These are phyloP conservation scores for Pleurotus giganteus DNA, from an alignment of 768 basidiomycete species.

Conservation along the genomic window DNA sequence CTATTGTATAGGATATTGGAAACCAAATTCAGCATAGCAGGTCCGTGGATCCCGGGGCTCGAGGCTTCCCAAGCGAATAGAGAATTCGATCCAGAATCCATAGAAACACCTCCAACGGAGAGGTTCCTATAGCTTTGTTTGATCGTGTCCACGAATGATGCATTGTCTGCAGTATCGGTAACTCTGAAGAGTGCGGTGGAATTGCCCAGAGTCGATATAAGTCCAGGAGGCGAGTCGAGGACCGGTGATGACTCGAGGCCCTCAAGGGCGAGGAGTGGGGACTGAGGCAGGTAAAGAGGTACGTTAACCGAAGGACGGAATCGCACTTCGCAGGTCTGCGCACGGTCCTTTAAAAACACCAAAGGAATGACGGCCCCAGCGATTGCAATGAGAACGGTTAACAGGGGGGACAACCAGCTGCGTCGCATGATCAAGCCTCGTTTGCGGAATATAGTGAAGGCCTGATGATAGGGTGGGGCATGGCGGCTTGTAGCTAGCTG, in stretches of 20 bases:
- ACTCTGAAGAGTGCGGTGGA: slow-evolving; percentile 33
- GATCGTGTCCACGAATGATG: slow-evolving; percentile 57
- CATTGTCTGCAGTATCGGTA: slow-evolving; percentile 48
- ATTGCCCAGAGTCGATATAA: slow-evolving; percentile 45
- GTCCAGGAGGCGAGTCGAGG: slow-evolving; percentile 53
- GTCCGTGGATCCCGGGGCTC: slow-evolving; percentile 56
- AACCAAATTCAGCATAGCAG: slow-evolving; percentile 63
- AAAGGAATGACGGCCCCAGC: slow-evolving; percentile 68
- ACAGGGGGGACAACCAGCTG: slow-evolving; percentile 64
- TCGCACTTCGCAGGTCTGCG: slow-evolving; percentile 46
- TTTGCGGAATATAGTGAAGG: slow-evolving; percentile 73
- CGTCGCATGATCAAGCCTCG: slow-evolving; percentile 60
- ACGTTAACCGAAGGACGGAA: slow-evolving; percentile 35
- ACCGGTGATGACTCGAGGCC: slow-evolving; percentile 28
- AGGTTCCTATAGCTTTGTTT: slow-evolving; percentile 50
- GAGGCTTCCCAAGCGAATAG: slow-evolving; percentile 73
- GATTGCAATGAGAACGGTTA: slow-evolving; percentile 53
- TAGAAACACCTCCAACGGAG: slow-evolving; percentile 67
- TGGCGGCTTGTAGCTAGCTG: slow-evolving; percentile 49
- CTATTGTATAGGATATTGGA: slow-evolving; percentile 66
- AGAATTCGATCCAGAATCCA: slow-evolving; percentile 47
- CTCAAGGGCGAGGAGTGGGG: slow-evolving; percentile 32
- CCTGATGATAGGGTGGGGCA: slow-evolving; percentile 59
- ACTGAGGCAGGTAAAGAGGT: slow-evolving; percentile 56
- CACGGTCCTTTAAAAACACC: slow-evolving; percentile 52